These are phyloP conservation scores for Xylaria hypoxylon DNA, from an alignment of 2,329 filamentous ascomycete species.

Conservation along the genomic window DNA sequence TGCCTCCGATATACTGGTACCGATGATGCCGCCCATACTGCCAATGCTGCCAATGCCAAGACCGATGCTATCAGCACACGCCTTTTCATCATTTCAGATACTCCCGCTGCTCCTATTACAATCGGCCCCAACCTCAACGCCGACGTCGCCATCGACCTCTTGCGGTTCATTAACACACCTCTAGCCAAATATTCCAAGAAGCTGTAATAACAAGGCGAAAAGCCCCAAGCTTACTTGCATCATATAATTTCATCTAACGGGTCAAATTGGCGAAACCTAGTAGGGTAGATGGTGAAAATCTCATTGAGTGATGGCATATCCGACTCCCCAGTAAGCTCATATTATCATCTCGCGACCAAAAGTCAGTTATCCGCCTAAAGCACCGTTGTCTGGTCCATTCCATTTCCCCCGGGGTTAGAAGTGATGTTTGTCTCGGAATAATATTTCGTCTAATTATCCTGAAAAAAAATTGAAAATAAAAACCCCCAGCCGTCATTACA, in stretches of 20 bases:
- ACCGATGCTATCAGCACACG: conserved; percentile 5
- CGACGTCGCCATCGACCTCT: too few species aligned
- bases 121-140: too few species aligned
- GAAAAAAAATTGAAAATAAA: background rate
- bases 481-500: background rate
- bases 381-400: background rate
- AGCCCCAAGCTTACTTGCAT: too few species aligned
- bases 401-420: background rate
- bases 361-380: background rate
- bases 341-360: background rate
- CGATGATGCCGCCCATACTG: too few species aligned
- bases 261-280: background rate
- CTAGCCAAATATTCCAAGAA: too few species aligned
- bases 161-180: conserved; percentile 43
- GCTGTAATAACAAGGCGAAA: too few species aligned
- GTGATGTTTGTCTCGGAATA: background rate
- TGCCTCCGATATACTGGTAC: conserved; percentile 10
- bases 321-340: background rate
- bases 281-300: background rate
- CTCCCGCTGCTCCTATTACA: background rate
- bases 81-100: background rate
- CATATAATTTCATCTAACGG: background rate
- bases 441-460: conserved; percentile 1
- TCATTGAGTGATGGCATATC: background rate
- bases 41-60: conserved; percentile 19